Conservation (phyloP, 352 stramenopile genomes). For the Pythium guiyangense region DNA sequence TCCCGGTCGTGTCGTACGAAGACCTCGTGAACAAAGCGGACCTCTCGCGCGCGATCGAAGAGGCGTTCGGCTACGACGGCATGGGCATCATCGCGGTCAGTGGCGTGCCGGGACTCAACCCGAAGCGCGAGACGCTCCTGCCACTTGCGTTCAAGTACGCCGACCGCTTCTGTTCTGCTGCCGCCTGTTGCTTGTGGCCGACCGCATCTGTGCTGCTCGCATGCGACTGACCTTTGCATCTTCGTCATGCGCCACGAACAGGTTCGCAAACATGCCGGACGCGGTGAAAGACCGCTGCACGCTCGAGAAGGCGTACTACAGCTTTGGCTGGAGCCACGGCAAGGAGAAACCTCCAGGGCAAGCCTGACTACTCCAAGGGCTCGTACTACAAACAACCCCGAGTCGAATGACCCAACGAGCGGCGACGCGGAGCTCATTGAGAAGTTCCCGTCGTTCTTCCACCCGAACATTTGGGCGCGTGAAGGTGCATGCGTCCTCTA, state of each 20-base stretch:
- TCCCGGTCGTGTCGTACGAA: constrained; percentile 60
- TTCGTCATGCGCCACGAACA: neutral
- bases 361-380: constrained; percentile 92
- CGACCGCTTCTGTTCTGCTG: neutral
- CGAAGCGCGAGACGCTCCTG: constrained; percentile 72
- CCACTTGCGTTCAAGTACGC: constrained; percentile 78
- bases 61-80: constrained; percentile 87
- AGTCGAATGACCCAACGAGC: constrained; percentile 82
- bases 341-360: constrained; percentile 94
- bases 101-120: constrained; percentile 76
- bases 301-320: constrained; percentile 89
- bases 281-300: constrained; percentile 79
- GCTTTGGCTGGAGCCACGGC: constrained; percentile 94
- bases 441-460: constrained; percentile 88
- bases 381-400: constrained; percentile 97
- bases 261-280: constrained; percentile 74
- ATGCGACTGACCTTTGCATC: neutral
- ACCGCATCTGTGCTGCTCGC: neutral
- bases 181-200: too few relatives aligned
- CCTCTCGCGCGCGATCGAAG: constrained; percentile 47
- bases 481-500: constrained; percentile 12
- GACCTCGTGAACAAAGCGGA: constrained; percentile 45
- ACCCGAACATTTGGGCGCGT: constrained; percentile 92
- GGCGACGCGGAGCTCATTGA: constrained; percentile 71
- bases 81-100: constrained; percentile 89